Evolutionary conservation across 192 early-diverging fungal genomes (phyloP), one percentile per base, ranked within the genome.

Genomic region (Backusella luteola): DNA sequence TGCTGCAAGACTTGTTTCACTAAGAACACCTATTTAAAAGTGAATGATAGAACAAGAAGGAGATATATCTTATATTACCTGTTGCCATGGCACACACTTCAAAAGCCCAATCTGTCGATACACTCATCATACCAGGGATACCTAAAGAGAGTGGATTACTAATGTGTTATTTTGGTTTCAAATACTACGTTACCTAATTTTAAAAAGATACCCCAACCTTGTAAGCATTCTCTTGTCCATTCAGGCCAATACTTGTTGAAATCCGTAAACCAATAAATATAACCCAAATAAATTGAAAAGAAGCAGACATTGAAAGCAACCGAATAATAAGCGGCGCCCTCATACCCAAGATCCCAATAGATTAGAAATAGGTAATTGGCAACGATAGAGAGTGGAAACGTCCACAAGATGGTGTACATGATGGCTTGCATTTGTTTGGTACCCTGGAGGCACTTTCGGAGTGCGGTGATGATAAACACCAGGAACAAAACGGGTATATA

Each of bases 101-200:
- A 66, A 80, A 80, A 6, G 79, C 79, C 79, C 79, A 80, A 71
- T 80, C 79, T 8, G 79, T 76, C 6, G 73, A 80, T 63, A 76
- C 67, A 59, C 79, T 80, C 17, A 80, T 67, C 79, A 80, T 80
- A 42, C 79, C 79, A 11, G 79, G 79, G 34, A 80, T 66, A 41
- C 76, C 76, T 77, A 44, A 52, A 6, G 19, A 53, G 17, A 53
- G 19, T 7, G 1, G 8, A 11, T 39, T 11, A 12, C 2, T 11
- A 39, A 32, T 32, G 32, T 39, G 38, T 39, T 11, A 39, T 39
- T 2, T 39, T 39, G 38, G 8, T 12, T 39, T 39, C 38, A 39
- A 39, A 39, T 11, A 7, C 17, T 0, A 53, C 17, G 0, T 21
- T 75, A 88, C 89, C 80, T 88, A 71, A 69, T 67, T 78, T 74